Conservation (phyloP, 2,329 filamentous ascomycete genomes). For the Allantophomopsis cytisporea region DNA sequence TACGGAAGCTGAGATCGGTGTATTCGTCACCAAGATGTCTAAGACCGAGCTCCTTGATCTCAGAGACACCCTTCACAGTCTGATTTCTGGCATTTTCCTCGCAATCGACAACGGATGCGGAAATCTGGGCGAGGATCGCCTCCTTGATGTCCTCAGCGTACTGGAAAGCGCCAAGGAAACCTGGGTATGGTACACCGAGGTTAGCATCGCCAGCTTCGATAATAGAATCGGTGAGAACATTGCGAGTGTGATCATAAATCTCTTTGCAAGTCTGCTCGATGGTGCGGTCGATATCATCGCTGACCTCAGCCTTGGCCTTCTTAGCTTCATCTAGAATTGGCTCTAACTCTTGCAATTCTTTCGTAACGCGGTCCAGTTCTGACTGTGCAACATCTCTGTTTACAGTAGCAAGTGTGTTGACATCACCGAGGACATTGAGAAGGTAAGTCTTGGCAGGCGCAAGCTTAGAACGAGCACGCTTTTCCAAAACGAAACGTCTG, state of each 20-base stretch:
- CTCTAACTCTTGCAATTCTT: conserved; percentile 70
- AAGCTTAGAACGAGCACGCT: conserved; percentile 87
- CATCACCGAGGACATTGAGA: conserved; percentile 80
- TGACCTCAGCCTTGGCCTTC: conserved; percentile 66
- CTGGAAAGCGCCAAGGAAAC: conserved; percentile 71
- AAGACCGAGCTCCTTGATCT: conserved; percentile 79
- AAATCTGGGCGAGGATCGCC: conserved; percentile 82
- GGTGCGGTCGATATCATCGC: conserved; percentile 65
- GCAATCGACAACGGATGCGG: conserved; percentile 62
- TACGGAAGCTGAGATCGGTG: conserved; percentile 72
- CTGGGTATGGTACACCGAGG: conserved; percentile 76
- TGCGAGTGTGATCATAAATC: conserved; percentile 73
- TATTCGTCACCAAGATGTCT: conserved; percentile 82
- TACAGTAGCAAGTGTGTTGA: conserved; percentile 69
- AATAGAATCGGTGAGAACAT: conserved; percentile 64
- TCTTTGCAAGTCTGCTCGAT: conserved; percentile 79
- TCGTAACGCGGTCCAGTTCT: conserved; percentile 71
- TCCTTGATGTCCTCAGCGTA: conserved; percentile 89
- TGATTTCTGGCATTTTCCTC: conserved; percentile 75
- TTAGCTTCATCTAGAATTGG: conserved; percentile 75
- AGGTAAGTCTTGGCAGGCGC: conserved; percentile 93
- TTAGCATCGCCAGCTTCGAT: conserved; percentile 61
- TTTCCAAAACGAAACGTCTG: conserved; percentile 87
- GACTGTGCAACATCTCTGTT: conserved; percentile 78
- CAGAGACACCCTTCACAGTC: conserved; percentile 69